phyloP scores from a whole-genome alignment of 441 rosid species.

The Viola pubescens region DNA sequence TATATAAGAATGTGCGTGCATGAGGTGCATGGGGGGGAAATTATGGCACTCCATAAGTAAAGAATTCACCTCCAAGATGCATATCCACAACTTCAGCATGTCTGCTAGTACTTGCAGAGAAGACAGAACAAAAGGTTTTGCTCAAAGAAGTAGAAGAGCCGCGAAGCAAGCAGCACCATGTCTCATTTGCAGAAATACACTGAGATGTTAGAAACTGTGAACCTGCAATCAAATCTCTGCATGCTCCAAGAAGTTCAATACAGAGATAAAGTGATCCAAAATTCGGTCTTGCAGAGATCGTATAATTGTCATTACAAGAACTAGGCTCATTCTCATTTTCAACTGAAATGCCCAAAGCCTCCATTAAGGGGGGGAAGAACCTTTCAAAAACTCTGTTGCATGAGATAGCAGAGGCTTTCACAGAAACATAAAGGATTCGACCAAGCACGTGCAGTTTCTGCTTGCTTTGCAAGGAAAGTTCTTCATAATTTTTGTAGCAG shows the following conservation, averaged over 20 bases:
- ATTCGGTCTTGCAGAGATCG: constrained; percentile 30
- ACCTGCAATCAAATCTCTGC: constrained; percentile 44
- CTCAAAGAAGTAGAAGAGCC: constrained; percentile 42
- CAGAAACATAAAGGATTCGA: constrained; percentile 55
- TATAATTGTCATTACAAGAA: constrained; percentile 21
- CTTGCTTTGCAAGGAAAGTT: constrained; percentile 46
- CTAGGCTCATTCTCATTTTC: constrained; percentile 25
- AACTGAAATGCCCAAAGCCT: constrained; percentile 38
- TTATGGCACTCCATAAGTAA: constrained; percentile 6
- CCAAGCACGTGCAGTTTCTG: constrained; percentile 53
- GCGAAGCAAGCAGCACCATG: constrained; percentile 42
- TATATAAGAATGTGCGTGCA: too few relatives aligned
- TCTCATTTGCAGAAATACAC: constrained; percentile 28
- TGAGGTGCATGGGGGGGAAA: too few relatives aligned
- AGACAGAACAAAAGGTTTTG: constrained; percentile 37
- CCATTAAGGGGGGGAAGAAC: constrained; percentile 53
- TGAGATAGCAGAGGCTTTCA: constrained; percentile 48
- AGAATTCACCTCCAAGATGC: constrained; percentile 62
- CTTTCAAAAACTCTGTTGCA: constrained; percentile 53
- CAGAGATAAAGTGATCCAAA: constrained; percentile 66
- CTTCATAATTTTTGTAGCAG: constrained; percentile 34
- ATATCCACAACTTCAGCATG: constrained; percentile 29
- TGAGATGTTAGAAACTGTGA: constrained; percentile 23
- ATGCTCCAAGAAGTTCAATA: constrained; percentile 61
- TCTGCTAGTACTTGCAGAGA: constrained; percentile 24